phyloP scores from a whole-genome alignment of 2,329 filamentous ascomycete species.

The Pyricularia pennisetigena region DNA sequence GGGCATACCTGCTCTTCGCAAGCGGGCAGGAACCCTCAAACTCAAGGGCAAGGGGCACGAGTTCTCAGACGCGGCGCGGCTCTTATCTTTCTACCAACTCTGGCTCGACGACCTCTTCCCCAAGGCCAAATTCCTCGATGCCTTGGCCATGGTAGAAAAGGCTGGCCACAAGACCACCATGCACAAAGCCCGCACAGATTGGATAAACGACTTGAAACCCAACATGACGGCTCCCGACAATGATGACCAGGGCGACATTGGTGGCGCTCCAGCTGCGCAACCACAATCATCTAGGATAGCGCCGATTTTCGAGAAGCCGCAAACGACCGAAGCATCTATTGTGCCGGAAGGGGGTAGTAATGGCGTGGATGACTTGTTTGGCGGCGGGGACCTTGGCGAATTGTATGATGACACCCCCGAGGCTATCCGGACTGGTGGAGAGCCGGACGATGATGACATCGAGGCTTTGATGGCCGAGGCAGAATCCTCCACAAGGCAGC shows the following conservation, averaged over 20 bases:
- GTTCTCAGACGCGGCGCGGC: slow-evolving; percentile 74
- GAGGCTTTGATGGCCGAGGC: slow-evolving; percentile 44
- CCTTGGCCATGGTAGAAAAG: slow-evolving; percentile 84
- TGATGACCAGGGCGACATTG: slow-evolving; percentile 19
- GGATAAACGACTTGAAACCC: slow-evolving; percentile 71
- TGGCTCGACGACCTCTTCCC: slow-evolving; percentile 97
- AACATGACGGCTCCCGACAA: slow-evolving; percentile 23
- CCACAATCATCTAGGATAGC: slow-evolving; percentile 17
- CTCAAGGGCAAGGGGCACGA: slow-evolving; percentile 94
- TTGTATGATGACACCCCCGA: slow-evolving; percentile 45
- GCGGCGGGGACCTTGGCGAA: slow-evolving; percentile 30
- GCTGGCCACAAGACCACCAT: slow-evolving; percentile 77
- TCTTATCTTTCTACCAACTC: slow-evolving; percentile 86
- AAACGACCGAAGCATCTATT: slow-evolving; percentile 6
- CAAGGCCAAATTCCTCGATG: slow-evolving; percentile 88
- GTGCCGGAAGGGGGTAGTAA: not conserved
- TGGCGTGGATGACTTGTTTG: slow-evolving; percentile 24
- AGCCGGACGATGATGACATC: slow-evolving; percentile 35
- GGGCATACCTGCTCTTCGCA: slow-evolving; percentile 75
- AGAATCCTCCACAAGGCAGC: slow-evolving; percentile 16
- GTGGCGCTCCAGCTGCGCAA: slow-evolving; percentile 13
- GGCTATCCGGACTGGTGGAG: slow-evolving; percentile 8
- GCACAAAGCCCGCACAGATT: slow-evolving; percentile 64
- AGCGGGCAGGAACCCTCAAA: slow-evolving; percentile 59
- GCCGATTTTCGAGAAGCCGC: slow-evolving; percentile 25